Base-by-base conservation (phyloP, 2,329 filamentous ascomycete species). In the Leptographium wingfieldii region DNA sequence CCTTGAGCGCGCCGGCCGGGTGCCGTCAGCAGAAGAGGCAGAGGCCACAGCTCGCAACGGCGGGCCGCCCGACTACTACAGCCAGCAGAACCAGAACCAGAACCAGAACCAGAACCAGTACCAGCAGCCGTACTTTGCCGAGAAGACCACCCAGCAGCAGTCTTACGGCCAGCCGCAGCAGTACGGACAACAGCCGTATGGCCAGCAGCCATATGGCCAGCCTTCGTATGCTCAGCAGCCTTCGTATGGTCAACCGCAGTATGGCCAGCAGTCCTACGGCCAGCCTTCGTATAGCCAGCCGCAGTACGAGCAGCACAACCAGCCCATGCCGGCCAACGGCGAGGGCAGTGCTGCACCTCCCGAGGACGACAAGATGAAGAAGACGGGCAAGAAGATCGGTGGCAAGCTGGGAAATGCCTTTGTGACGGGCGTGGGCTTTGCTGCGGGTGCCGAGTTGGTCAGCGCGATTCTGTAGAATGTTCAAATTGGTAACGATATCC, bases 381-480 rank as follows among this genome's bases (percentile, higher is more conserved):
- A 90, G 73, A 82, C 85, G 60, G 91, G 90, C 60, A 96, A 96
- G 84, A 96, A 96, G 76, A 88, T 96, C 73, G 92, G 92, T 66
- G 95, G 95, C 83, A 97, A 96, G 79, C 72, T 92, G 69, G 92
- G 92, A 7, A 85, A 85, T 67, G 80, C 81, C 53, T 90, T 91
- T 33, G 90, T 96, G 66, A 95, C 95, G 68, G 92, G 92, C 72
- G 92, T 92, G 55, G 92, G 92, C 73, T 92, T 92, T 56, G 94
- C 90, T 1, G 87, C 96, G 64, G 92, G 92, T 69, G 83, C 87
- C 66, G 94, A 95, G 70, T 84, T 96, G 69, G 90, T 96, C 66
- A 94, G 95, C 73, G 84, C 86, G 64, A 95, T 95, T 67, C 94
- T 96, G 72, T 95, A 84, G 75, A 62, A 40, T 35, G 10, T 3